Conservation (phyloP, 2,329 filamentous ascomycete genomes). For the Coleophoma crateriformis region DNA sequence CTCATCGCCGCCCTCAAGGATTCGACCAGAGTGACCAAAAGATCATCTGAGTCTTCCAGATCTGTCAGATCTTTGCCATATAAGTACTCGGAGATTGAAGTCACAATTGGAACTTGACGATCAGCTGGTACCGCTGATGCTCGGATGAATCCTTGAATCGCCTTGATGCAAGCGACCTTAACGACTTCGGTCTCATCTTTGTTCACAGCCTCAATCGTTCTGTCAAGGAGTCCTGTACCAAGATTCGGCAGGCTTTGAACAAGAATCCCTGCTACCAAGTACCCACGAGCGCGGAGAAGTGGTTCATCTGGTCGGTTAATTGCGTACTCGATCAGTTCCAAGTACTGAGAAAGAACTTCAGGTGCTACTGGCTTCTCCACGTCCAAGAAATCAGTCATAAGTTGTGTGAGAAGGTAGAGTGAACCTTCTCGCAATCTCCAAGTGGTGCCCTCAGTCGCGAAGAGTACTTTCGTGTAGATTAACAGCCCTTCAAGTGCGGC, state of each 20-base stretch:
- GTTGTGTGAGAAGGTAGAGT: constrained; percentile 78
- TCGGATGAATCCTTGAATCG: constrained; percentile 63
- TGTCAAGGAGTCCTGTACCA: constrained; percentile 61
- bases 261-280: constrained; percentile 76
- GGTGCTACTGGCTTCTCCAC: constrained; percentile 64
- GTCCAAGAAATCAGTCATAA: constrained; percentile 79
- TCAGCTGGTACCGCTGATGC: constrained; percentile 43
- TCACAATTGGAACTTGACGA: constrained; percentile 55
- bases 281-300: constrained; percentile 80
- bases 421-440: constrained; percentile 72
- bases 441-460: constrained; percentile 45
- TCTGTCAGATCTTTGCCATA: constrained; percentile 75
- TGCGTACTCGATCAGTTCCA: constrained; percentile 74
- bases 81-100: constrained; percentile 66
- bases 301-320: constrained; percentile 65
- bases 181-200: constrained; percentile 80
- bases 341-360: constrained; percentile 66
- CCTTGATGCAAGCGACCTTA: constrained; percentile 85
- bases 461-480: constrained; percentile 69
- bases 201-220: constrained; percentile 69
- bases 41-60: constrained; percentile 82
- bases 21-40: constrained; percentile 85
- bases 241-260: constrained; percentile 60
- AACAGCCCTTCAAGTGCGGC: constrained; percentile 75
- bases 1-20: constrained; percentile 78